Base-by-base conservation (phyloP, 1,139 yeast genomes). In the Arxiozyma telluris region DNA sequence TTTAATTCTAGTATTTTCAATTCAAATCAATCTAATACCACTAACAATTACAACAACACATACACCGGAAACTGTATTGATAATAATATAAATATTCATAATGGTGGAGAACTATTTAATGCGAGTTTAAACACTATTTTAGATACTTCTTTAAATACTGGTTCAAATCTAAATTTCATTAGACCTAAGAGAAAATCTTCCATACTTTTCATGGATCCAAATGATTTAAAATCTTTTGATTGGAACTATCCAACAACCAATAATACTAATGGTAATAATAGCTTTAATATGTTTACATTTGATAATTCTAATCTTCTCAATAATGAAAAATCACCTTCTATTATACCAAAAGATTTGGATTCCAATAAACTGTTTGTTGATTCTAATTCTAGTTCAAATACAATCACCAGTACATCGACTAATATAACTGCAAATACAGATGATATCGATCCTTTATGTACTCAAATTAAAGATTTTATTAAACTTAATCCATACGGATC, bases 161-260 rank as follows among this genome's bases (percentile, higher is more conserved):
- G n/a, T 43, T 43, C 25, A 20, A 43, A 43, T 21, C 21, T 39
- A 7, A 47, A 23, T 22, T n/a, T 18, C 2, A 15, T 18, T 3
- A 45, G 25, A 30, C 47, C 47, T 3, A 45, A 45, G 11, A n/a
- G 47, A 12, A 45, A 45, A 45, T 45, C 47, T 11, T 45, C 47
- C 3, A 45, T 45, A 17, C 34, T 45, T n/a, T 45, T 45, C 18
- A 23, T 45, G 27, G 47, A 45, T 18, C 47, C 47, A 17, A 45
- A 8, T 45, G 41, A 45, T 9, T 25, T 45, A 38, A 27, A 45
- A 30, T 27, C 30, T 30, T 45, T 45, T 30, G 47, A 45, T 45
- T 45, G 39, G 41, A 45, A 30, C 25, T 21, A 27, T 12, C n/a
- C 47, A 11, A 45, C 47, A 30, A 23, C 20, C 4, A 27, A 25